Conservation (phyloP, 768 basidiomycete genomes). For the Phlebiopsis flavidoalba region DNA sequence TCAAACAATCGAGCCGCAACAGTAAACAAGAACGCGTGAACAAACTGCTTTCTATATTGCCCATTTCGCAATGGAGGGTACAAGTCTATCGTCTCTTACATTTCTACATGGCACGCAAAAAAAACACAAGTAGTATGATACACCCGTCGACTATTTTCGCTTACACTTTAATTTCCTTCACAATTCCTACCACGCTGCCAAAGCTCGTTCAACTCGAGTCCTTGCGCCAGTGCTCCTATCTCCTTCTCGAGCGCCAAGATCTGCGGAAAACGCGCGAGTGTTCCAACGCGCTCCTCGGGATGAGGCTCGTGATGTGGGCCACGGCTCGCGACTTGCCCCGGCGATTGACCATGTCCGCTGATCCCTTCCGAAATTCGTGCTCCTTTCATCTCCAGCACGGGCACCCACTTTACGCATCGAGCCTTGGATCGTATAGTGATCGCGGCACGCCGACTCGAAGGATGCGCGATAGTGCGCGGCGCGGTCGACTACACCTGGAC, state of each 20-base stretch:
- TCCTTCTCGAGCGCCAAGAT: constrained; percentile 30
- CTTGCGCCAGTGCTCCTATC: background rate
- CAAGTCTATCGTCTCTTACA: background rate
- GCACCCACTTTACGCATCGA: constrained; percentile 77
- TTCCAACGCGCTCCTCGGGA: constrained; percentile 75
- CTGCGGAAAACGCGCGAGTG: constrained; percentile 57
- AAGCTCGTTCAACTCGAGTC: background rate
- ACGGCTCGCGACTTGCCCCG: constrained; percentile 78
- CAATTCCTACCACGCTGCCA: background rate
- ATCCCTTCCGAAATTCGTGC: no score
- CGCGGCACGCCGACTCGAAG: constrained; percentile 75
- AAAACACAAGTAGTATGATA: background rate
- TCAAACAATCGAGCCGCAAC: no score
- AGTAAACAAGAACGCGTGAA: background rate
- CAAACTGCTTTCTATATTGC: background rate
- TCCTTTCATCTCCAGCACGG: constrained; percentile 78
- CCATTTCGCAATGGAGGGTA: background rate
- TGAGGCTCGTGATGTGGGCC: constrained; percentile 60
- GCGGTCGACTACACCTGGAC: constrained; percentile 48
- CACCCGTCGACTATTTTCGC: background rate
- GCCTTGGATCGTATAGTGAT: constrained; percentile 91
- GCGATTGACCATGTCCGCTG: constrained; percentile 90
- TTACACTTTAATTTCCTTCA: background rate
- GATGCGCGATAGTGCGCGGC: constrained; percentile 46
- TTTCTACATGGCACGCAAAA: background rate